Conservation (phyloP, 2,329 filamentous ascomycete species). For the Boeremia exigua region DNA sequence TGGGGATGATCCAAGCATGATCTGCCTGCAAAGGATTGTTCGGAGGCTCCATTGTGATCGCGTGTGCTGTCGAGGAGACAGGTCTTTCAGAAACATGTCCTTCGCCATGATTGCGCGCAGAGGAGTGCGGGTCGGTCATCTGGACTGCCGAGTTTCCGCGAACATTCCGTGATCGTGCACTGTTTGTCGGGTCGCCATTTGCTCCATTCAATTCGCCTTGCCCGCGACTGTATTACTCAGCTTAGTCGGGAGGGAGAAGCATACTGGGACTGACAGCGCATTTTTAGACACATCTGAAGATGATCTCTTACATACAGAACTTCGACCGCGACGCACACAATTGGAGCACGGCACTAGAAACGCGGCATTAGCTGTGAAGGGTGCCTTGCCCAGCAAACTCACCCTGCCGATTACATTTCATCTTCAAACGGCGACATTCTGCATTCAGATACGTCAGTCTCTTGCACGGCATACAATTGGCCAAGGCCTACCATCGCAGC, state of each 20-base stretch:
- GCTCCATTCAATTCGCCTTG: neutral
- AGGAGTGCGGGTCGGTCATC: neutral
- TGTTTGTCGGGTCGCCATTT: neutral
- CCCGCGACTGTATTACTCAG: neutral
- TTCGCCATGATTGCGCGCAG: neutral
- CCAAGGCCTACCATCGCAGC: conserved; percentile 2
- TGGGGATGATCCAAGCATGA: neutral
- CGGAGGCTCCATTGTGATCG: neutral
- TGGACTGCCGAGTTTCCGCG: neutral
- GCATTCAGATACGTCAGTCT: neutral
- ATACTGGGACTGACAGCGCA: neutral
- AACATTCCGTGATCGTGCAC: neutral
- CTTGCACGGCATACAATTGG: neutral
- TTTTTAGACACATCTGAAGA: neutral
- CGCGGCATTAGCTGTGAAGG: neutral
- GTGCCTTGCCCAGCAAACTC: neutral
- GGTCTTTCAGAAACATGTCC: neutral
- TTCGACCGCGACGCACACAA: conserved; percentile 2
- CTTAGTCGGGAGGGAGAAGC: neutral
- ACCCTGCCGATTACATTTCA: conserved; percentile 5
- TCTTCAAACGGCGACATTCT: conserved; percentile 11
- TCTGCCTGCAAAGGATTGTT: neutral
- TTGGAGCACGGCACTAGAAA: conserved; percentile 9
- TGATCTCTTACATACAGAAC: neutral
- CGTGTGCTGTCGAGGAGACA: neutral